Conservation (phyloP, 2,329 filamentous ascomycete species). For the Balansia obtecta region DNA sequence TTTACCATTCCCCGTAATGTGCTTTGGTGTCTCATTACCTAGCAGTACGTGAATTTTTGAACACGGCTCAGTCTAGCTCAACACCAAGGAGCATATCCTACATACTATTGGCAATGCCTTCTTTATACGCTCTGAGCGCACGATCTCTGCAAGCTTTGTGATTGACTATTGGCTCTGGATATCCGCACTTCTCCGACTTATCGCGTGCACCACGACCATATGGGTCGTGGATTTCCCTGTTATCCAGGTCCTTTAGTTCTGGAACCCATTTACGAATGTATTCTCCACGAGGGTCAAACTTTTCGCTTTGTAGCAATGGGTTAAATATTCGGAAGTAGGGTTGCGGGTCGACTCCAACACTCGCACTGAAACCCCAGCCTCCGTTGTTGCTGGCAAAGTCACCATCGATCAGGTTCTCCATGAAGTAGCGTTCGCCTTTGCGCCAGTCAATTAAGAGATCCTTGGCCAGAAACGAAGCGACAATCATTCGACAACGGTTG, state of each 20-base stretch:
- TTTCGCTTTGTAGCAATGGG: slow-evolving; percentile 71
- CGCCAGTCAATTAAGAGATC: slow-evolving; percentile 76
- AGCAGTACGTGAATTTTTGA: too few relatives aligned
- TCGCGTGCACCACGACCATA: slow-evolving; percentile 51
- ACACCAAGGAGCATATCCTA: slow-evolving; percentile 2
- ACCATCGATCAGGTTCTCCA: slow-evolving; percentile 67
- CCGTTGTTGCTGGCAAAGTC: slow-evolving; percentile 70
- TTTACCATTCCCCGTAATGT: not conserved
- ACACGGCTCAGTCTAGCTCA: not conserved
- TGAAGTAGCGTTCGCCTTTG: slow-evolving; percentile 70
- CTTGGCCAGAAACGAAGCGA: slow-evolving; percentile 69
- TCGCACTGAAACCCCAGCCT: slow-evolving; percentile 45
- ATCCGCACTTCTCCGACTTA: slow-evolving; percentile 52
- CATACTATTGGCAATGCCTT: slow-evolving; percentile 21
- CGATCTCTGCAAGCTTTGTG: slow-evolving; percentile 58
- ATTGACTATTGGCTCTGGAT: slow-evolving; percentile 63
- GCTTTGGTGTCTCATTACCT: too few relatives aligned
- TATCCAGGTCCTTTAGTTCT: slow-evolving; percentile 52
- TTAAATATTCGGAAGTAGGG: slow-evolving; percentile 91
- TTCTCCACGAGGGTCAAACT: slow-evolving; percentile 65
- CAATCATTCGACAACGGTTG: slow-evolving; percentile 75
- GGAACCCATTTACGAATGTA: slow-evolving; percentile 78
- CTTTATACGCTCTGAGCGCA: slow-evolving; percentile 60
- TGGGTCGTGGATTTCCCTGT: slow-evolving; percentile 68
- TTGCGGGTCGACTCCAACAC: slow-evolving; percentile 69